Base-by-base conservation (phyloP, 2,329 filamentous ascomycete species). In the Aspergillus clavatus region DNA sequence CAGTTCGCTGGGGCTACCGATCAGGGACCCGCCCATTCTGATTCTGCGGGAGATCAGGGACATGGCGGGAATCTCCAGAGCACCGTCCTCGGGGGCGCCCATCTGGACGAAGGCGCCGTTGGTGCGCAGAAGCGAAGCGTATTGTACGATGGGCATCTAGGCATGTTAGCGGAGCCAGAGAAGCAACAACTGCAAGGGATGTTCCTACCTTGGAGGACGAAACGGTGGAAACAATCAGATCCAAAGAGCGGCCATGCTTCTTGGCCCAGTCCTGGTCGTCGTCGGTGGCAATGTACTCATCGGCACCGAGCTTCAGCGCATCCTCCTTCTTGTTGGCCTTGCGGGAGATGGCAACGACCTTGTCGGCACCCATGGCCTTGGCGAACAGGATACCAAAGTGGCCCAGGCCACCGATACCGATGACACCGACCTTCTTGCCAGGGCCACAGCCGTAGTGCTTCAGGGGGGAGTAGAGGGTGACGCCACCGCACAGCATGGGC, bases 61-160 rank as follows among this genome's bases (percentile, higher is more conserved):
- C 53, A 78, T 78, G 5, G 77, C 77, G 42, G 72, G 74, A 54
- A 86, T 75, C 2, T 68, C 63, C 2, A 79, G 78, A 12, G 59
- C 47, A 7, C 63, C 63, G 39, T 77, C 78, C 50, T 88, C 84
- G 2, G 84, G 84, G 0, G 75, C 75, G 45, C 83, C 84, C 31
- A 88, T 72, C 63, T 86, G 81, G 38, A 85, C 74, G 45, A 86
- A 79, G 10, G 70, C 72, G 11, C 83, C 82, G 29, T 77, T 72
- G 6, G 71, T 66, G 35, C 73, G 68, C 28, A 86, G 70, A 1
- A 87, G 73, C 14, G 63, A 51, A 22, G 87, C 70, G 61, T 85
- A 86, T 26, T 77, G 68, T 40, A 65, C 62, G n/a, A 86, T 59
- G 3, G 82, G 82, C 80, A 86, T 83, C 48, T 58, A 14, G 5